A percentile compares a stretch with the other conserved stretches of the same genome.
These are phyloP conservation scores for Axilococcus clingmanii DNA, from an alignment of 139 green algal genomes.

Conservation along the genomic window DNA sequence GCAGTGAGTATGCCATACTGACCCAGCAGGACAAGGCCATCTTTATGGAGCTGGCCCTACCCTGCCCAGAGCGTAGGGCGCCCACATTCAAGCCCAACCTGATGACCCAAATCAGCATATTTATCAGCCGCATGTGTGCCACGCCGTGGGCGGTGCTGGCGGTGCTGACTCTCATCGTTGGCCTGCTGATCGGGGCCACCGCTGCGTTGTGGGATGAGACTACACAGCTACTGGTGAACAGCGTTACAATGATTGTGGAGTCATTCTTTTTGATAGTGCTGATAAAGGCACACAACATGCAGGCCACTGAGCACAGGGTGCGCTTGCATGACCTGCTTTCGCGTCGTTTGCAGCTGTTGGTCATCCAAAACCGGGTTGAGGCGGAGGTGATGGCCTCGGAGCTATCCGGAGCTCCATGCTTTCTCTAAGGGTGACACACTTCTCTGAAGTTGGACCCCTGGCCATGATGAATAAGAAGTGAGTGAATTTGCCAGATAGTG, in stretches of 20 bases:
- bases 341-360: not conserved
- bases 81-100: not conserved
- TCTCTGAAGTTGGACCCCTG: too few relatives aligned
- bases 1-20: not conserved
- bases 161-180: not conserved
- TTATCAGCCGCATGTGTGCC: not conserved
- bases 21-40: not conserved
- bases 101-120: not conserved
- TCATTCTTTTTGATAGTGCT: constrained; percentile 1
- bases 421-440: too few relatives aligned
- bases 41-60: not conserved
- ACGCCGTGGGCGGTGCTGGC: not conserved
- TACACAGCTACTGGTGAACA: not conserved
- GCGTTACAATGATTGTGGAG: constrained; percentile 3
- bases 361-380: not conserved
- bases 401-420: too few relatives aligned
- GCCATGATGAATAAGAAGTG: too few relatives aligned
- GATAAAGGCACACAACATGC: not conserved
- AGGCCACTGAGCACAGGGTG: not conserved
- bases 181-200: not conserved
- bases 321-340: not conserved
- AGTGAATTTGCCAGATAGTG: too few relatives aligned
- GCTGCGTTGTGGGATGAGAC: not conserved
- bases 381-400: not conserved
- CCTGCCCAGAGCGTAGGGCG: not conserved